Evolutionary conservation across 306 rosid genomes (phyloP).

Genomic region (Trifolium pratense): DNA sequence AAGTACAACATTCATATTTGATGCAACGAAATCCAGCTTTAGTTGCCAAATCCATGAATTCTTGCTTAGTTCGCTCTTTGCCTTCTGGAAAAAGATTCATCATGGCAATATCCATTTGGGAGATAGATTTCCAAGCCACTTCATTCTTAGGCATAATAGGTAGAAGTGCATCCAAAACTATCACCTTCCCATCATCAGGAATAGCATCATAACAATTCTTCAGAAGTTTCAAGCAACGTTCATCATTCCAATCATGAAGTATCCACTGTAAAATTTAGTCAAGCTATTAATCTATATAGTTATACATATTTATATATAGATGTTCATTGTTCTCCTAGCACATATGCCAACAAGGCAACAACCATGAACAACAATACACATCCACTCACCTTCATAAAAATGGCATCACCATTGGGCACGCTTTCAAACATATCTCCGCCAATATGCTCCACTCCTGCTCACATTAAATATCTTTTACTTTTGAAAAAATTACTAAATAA

Average conservation of each 20-base stretch:
- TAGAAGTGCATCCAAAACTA: neutral
- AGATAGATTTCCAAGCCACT: neutral
- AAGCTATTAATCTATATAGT: neutral
- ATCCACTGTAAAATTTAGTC: neutral
- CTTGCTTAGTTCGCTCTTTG: neutral
- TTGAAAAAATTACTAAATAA: neutral
- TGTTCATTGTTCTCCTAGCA: neutral
- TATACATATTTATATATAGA: neutral
- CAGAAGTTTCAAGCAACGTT: neutral
- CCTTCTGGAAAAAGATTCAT: neutral
- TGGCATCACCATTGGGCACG: neutral
- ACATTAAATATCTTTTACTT: neutral
- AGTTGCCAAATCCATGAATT: neutral
- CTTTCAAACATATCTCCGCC: conserved; percentile 2
- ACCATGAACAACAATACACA: neutral
- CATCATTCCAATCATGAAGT: neutral
- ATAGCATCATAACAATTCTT: conserved; percentile 12
- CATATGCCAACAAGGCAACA: too few relatives aligned
- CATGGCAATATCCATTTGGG: neutral
- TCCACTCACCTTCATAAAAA: conserved; percentile 1
- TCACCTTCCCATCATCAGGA: neutral
- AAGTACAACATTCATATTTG: neutral
- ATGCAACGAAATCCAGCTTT: conserved; percentile 10
- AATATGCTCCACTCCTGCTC: neutral
- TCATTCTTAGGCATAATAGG: neutral